These are phyloP conservation scores for Fusarium staphyleae DNA, from an alignment of 2,329 filamentous ascomycete species.

Conservation along the genomic window DNA sequence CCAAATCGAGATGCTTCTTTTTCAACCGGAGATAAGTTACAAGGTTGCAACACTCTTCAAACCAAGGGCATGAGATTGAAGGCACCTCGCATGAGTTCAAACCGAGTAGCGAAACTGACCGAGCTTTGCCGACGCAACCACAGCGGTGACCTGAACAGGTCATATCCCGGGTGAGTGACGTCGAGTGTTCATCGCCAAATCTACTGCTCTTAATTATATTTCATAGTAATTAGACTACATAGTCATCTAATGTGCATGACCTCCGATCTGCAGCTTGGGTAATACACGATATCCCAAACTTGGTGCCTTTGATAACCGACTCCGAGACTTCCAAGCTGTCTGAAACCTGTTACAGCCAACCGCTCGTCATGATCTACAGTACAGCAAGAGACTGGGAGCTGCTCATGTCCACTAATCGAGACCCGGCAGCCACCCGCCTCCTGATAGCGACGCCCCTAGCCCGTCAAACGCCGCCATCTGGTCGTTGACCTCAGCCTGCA, in stretches of 20 bases:
- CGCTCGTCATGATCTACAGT: constrained; percentile 5
- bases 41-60: background rate
- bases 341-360: background rate
- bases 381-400: background rate
- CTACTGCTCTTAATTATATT: background rate
- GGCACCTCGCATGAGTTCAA: background rate
- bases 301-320: constrained; percentile 4
- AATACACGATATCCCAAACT: constrained; percentile 5
- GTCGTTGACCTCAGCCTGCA: constrained; percentile 34
- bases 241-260: constrained; percentile 1
- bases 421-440: constrained; percentile 47
- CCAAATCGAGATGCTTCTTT: constrained; percentile 6
- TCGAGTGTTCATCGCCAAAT: no score
- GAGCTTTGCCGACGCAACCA: background rate
- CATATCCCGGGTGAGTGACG: no score
- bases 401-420: constrained; percentile 42
- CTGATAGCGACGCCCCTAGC: constrained; percentile 43
- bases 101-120: background rate
- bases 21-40: background rate
- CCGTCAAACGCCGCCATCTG: constrained; percentile 43
- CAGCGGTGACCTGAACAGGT: no score
- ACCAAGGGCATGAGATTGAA: background rate
- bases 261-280: constrained; percentile 3
- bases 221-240: background rate
- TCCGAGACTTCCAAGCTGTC: constrained; percentile 2